Evolutionary conservation across 805 yeast species (phyloP).

Genomic region (Saturnispora zaruensis): DNA sequence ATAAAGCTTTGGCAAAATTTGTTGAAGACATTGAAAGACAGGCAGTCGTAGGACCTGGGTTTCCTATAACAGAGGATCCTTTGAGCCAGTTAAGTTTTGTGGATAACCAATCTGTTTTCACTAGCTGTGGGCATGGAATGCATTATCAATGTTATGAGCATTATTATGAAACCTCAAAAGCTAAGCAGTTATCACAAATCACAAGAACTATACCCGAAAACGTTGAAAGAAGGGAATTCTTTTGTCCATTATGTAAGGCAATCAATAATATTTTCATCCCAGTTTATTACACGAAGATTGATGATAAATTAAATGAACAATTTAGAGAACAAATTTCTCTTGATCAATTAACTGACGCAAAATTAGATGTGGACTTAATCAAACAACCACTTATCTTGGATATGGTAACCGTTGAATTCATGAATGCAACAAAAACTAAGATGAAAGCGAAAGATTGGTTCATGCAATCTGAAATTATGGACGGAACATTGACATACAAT

Average conservation of each 20-base stretch:
- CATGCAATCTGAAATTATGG: conserved; percentile 15
- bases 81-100: conserved; percentile 21
- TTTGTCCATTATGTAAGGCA: conserved; percentile 89
- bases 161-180: conserved; percentile 47
- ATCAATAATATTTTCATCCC: conserved; percentile 81
- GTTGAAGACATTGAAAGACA: conserved; percentile 31
- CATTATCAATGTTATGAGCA: conserved; percentile 70
- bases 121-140: conserved; percentile 92
- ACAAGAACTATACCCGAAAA: conserved; percentile 79
- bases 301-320: conserved; percentile 16
- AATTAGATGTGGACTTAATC: conserved; percentile 12
- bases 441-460: conserved; percentile 26
- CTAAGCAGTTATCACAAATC: conserved; percentile 54
- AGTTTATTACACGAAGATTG: conserved; percentile 47
- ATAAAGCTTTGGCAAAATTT: conserved; percentile 17
- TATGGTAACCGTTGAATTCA: conserved; percentile 18
- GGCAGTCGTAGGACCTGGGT: conserved; percentile 64
- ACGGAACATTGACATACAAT: conserved; percentile 8
- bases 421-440: conserved; percentile 16
- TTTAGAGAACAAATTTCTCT: conserved; percentile 8
- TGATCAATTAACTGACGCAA: conserved; percentile 3
- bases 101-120: conserved; percentile 41
- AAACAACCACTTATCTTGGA: conserved; percentile 9
- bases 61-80: conserved; percentile 31
- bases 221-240: conserved; percentile 57